Conservation (phyloP, 805 yeast genomes). For the Maudiozyma bulderi region DNA sequence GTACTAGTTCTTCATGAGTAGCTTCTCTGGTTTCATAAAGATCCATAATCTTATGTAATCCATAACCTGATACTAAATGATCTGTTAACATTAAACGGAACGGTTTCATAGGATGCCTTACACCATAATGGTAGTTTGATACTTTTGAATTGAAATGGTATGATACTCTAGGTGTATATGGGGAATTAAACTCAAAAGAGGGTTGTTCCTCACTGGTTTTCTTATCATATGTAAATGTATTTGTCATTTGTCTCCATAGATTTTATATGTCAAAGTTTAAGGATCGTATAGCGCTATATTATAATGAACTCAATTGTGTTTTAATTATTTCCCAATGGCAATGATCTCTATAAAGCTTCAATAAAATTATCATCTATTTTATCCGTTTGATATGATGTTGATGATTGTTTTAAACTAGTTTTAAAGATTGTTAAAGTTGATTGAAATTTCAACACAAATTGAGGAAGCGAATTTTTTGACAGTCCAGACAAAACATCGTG, state of each 20-base stretch:
- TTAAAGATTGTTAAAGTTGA: no score
- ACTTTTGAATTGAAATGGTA: conserved; percentile 83
- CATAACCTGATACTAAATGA: conserved; percentile 77
- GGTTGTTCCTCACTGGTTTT: conserved; percentile 38
- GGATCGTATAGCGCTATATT: no score
- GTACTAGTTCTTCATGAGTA: conserved; percentile 63
- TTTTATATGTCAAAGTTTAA: background rate
- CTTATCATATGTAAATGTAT: conserved; percentile 34
- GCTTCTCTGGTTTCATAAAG: conserved; percentile 77
- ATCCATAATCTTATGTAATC: conserved; percentile 84
- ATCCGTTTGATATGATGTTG: no score
- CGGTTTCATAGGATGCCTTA: conserved; percentile 97
- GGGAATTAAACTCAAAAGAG: conserved; percentile 36
- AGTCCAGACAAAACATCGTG: no score
- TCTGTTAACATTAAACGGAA: conserved; percentile 89
- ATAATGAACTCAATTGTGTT: no score
- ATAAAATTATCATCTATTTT: no score
- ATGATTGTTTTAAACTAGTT: no score
- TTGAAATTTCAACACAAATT: no score
- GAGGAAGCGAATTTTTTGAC: no score
- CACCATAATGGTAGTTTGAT: conserved; percentile 79
- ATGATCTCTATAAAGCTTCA: no score
- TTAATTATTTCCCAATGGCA: no score
- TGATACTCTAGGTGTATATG: conserved; percentile 55
- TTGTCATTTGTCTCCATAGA: conserved; percentile 7